phyloP scores from a whole-genome alignment of 371 early-diverging fungal genomes.

The Mucor ambiguus region DNA sequence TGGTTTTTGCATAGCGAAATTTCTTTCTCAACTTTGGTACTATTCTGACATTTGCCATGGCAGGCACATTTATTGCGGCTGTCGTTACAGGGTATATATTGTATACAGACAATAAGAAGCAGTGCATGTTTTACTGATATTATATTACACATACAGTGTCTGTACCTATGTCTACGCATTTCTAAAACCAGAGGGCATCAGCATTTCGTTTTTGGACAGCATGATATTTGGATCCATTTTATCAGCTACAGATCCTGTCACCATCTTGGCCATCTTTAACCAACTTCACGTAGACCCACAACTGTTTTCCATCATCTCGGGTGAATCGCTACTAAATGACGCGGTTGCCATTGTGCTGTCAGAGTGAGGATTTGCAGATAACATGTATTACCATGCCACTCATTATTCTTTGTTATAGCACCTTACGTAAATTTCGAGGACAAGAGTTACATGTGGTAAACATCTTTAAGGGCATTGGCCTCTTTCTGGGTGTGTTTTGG shows the following conservation, averaged over 20 bases:
- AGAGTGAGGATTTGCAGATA: constrained; percentile 52
- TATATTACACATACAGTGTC: constrained; percentile 32
- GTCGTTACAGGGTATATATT: constrained; percentile 82
- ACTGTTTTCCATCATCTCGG: constrained; percentile 92
- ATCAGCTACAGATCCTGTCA: constrained; percentile 96
- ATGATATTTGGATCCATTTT: constrained; percentile 92
- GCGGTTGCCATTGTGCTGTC: constrained; percentile 95
- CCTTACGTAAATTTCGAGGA: constrained; percentile 80
- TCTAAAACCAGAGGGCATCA: constrained; percentile 68
- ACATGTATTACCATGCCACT: neutral
- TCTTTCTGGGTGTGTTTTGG: constrained; percentile 80
- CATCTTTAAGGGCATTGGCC: constrained; percentile 70
- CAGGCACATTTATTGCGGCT: constrained; percentile 90
- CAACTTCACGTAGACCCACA: constrained; percentile 91
- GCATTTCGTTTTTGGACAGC: constrained; percentile 82
- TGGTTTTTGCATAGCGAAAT: constrained; percentile 48
- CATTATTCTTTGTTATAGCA: constrained; percentile 42
- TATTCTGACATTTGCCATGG: constrained; percentile 89
- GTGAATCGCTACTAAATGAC: constrained; percentile 93
- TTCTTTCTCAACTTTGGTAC: constrained; percentile 89
- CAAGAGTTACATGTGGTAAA: constrained; percentile 72
- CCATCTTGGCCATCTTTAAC: constrained; percentile 90
- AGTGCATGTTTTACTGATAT: neutral
- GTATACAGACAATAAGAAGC: neutral
- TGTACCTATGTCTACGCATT: constrained; percentile 71